Conservation (phyloP, 495 filamentous ascomycete species). For the Aeminium ludgeri region DNA sequence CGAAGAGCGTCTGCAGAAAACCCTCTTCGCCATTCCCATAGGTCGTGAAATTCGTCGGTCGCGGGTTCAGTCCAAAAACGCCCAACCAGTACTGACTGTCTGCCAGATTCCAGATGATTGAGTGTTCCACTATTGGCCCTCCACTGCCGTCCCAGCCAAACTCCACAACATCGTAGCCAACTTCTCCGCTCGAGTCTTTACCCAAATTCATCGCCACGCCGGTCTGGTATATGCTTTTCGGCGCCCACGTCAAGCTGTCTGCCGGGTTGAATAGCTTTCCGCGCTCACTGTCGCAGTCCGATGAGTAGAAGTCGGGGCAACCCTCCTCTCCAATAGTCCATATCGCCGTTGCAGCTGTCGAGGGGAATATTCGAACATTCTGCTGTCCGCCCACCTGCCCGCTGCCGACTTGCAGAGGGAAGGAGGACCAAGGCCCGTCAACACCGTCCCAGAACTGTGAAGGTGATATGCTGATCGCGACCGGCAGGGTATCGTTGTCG, state of each 20-base stretch:
- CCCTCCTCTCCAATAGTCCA: constrained; percentile 39
- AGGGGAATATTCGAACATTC: constrained; percentile 38
- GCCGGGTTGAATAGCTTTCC: constrained; percentile 36
- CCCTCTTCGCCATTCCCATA: constrained; percentile 17
- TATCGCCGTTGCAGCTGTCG: constrained; percentile 38
- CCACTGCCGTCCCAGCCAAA: constrained; percentile 22
- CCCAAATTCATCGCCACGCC: constrained; percentile 35
- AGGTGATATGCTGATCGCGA: constrained; percentile 10
- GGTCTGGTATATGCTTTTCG: constrained; percentile 37
- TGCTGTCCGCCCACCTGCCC: constrained; percentile 20
- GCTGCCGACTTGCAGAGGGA: constrained; percentile 38
- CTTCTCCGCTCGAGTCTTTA: constrained; percentile 36
- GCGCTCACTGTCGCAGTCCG: constrained; percentile 23
- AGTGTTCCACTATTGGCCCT: constrained; percentile 22
- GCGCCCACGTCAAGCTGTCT: constrained; percentile 39
- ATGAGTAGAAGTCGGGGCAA: constrained; percentile 26
- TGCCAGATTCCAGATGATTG: constrained; percentile 38
- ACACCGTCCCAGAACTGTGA: constrained; percentile 19
- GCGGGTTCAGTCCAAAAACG: constrained; percentile 36
- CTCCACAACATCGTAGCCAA: constrained; percentile 37
- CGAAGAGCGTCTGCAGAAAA: constrained; percentile 25
- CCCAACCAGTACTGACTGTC: constrained; percentile 41
- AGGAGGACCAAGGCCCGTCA: constrained; percentile 25
- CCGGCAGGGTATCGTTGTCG: constrained; percentile 7
- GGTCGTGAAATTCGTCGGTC: constrained; percentile 25